Percentiles rank a stretch among this genome's conserved stretches.
These are phyloP conservation scores for Penicillium bialowiezense DNA, from an alignment of 495 filamentous ascomycete species.

Conservation along the genomic window DNA sequence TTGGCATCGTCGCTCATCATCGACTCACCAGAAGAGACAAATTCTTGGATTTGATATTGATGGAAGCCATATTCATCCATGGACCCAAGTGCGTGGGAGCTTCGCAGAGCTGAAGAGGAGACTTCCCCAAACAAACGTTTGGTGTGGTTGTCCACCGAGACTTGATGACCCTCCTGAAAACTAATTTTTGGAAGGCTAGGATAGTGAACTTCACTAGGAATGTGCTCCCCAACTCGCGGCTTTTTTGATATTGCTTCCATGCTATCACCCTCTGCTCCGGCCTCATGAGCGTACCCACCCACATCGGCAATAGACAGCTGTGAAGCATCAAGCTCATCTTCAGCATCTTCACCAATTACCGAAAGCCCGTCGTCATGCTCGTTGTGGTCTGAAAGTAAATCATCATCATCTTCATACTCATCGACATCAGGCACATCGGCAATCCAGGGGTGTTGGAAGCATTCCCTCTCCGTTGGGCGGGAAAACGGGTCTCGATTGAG, in stretches of 20 bases:
- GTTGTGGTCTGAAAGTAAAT: constrained; percentile 46
- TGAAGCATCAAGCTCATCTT: constrained; percentile 58
- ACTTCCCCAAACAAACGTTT: constrained; percentile 80
- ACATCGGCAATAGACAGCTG: constrained; percentile 57
- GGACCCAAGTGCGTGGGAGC: constrained; percentile 52
- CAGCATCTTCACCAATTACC: constrained; percentile 46
- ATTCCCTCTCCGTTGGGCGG: constrained; percentile 62
- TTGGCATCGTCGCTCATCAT: constrained; percentile 41
- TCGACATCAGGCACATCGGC: constrained; percentile 38
- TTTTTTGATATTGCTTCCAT: constrained; percentile 41
- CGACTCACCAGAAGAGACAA: constrained; percentile 47
- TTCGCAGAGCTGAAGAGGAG: constrained; percentile 64
- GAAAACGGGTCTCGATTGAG: constrained; percentile 67
- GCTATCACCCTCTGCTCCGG: constrained; percentile 24
- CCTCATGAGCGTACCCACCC: constrained; percentile 20
- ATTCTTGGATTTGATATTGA: constrained; percentile 29
- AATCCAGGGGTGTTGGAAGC: constrained; percentile 69
- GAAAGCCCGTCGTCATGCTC: constrained; percentile 47
- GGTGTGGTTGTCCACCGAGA: constrained; percentile 25
- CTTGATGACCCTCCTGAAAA: constrained; percentile 32
- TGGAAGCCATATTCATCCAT: constrained; percentile 25
- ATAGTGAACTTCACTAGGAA: constrained; percentile 35
- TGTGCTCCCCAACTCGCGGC: constrained; percentile 28
- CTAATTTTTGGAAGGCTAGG: constrained; percentile 44
- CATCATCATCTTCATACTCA: constrained; percentile 47